Evolutionary conservation across 2,329 filamentous ascomycete species (phyloP).

Genomic region (Xylariaceae sp.): DNA sequence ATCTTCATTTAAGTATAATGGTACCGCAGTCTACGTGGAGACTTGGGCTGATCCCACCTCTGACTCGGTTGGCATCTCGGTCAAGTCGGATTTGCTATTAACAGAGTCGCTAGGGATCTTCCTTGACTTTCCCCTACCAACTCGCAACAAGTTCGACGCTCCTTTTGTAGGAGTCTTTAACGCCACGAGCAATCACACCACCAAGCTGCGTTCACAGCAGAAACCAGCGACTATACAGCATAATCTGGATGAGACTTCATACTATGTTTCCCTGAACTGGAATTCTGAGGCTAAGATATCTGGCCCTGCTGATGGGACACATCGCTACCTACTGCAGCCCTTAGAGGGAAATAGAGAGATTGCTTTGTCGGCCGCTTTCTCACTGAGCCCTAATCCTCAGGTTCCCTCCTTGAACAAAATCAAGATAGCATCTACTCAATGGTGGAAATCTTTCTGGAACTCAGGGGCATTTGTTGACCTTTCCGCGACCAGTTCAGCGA

Average conservation of each 20-base stretch:
- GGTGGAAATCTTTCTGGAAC: slow-evolving; percentile 59
- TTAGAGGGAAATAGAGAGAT: slow-evolving; percentile 34
- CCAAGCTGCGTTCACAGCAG: slow-evolving; percentile 39
- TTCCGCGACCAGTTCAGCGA: slow-evolving; percentile 44
- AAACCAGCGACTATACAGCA: slow-evolving; percentile 49
- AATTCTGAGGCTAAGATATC: slow-evolving; percentile 42
- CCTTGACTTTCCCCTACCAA: slow-evolving; percentile 59
- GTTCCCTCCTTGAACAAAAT: slow-evolving; percentile 38
- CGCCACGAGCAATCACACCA: slow-evolving; percentile 51
- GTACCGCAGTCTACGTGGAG: slow-evolving; percentile 47
- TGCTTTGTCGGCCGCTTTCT: slow-evolving; percentile 43
- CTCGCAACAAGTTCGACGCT: slow-evolving; percentile 58
- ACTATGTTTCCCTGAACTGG: slow-evolving; percentile 50
- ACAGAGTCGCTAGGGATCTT: slow-evolving; percentile 51
- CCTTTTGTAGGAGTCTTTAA: slow-evolving; percentile 61
- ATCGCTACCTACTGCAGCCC: slow-evolving; percentile 50
- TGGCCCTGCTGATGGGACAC: slow-evolving; percentile 44
- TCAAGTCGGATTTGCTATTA: slow-evolving; percentile 50
- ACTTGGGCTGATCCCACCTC: slow-evolving; percentile 53
- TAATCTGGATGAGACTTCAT: slow-evolving; percentile 50
- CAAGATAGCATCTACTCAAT: slow-evolving; percentile 42
- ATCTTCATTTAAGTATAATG: slow-evolving; percentile 52
- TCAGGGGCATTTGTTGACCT: slow-evolving; percentile 59
- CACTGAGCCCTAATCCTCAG: slow-evolving; percentile 31
- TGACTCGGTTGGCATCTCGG: slow-evolving; percentile 51